A percentile compares a stretch with the other conserved stretches of the same genome.
Conservation (phyloP, 2,329 filamentous ascomycete genomes). For the Claviceps maximensis region DNA sequence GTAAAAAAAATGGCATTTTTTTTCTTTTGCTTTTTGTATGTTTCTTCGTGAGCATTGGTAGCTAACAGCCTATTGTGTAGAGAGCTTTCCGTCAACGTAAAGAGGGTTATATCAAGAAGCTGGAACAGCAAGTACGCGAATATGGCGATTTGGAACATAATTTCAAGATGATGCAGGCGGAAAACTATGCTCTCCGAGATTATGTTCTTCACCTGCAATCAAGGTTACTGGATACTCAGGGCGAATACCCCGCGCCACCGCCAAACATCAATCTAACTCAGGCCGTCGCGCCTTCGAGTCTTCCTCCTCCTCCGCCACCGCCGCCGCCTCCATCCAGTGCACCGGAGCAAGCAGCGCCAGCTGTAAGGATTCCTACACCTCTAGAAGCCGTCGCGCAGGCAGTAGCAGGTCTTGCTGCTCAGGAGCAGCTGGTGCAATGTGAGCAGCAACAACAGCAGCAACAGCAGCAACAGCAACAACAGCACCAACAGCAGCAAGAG, state of each 20-base stretch:
- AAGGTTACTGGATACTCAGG: conserved; percentile 67
- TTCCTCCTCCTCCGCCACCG: background rate
- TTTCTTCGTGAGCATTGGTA: background rate
- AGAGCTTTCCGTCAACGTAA: conserved; percentile 95
- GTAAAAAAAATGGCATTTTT: background rate
- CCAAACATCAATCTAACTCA: conserved; percentile 56
- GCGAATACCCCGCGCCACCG: conserved; percentile 74
- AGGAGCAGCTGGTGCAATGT: conserved; percentile 23
- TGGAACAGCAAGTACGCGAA: conserved; percentile 86
- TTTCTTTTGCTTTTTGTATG: background rate
- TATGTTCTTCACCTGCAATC: conserved; percentile 88
- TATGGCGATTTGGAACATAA: conserved; percentile 61
- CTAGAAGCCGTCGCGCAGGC: conserved; percentile 39
- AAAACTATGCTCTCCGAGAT: conserved; percentile 83
- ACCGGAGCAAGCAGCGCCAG: conserved; percentile 13
- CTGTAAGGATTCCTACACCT: conserved; percentile 22
- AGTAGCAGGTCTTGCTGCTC: conserved; percentile 28
- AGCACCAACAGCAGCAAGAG: conserved; percentile 15
- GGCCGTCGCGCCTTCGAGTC: conserved; percentile 8
- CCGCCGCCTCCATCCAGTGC: conserved; percentile 12
- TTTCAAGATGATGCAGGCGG: conserved; percentile 68
- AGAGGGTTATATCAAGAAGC: conserved; percentile 94
- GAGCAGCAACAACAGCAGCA: conserved; percentile 19
- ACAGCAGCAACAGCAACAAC: background rate
- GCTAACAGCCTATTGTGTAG: conserved; percentile 31